Evolutionary conservation across 2,329 filamentous ascomycete genomes (phyloP).

Genomic region (Helicocarpus griseus): DNA sequence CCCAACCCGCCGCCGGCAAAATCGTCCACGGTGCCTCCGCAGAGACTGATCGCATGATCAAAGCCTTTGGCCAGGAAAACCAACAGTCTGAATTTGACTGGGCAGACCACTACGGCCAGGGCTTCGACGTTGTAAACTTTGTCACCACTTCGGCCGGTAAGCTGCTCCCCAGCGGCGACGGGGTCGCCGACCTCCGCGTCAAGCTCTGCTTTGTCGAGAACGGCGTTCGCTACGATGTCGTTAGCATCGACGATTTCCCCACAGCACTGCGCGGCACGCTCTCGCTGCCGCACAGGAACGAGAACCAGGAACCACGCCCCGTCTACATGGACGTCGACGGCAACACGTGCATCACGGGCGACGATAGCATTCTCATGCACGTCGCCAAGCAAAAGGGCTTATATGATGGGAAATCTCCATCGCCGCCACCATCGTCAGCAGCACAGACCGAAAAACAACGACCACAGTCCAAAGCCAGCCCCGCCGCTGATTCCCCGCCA

Average conservation of each 20-base stretch:
- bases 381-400: conserved; percentile 16
- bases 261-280: neutral
- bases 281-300: neutral
- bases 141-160: conserved; percentile 26
- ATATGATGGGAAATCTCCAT: neutral
- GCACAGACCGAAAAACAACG: too few species aligned
- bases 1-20: conserved; percentile 45
- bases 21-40: conserved; percentile 61
- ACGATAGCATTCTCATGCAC: conserved; percentile 23
- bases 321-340: conserved; percentile 23
- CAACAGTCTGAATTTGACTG: conserved; percentile 61
- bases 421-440: too few species aligned
- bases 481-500: too few species aligned
- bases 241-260: conserved; percentile 1
- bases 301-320: conserved; percentile 4
- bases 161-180: conserved; percentile 22
- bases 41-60: conserved; percentile 57
- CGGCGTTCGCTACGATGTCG: conserved; percentile 26
- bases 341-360: conserved; percentile 19
- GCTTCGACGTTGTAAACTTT: conserved; percentile 65
- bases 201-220: conserved; percentile 30
- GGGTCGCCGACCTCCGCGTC: conserved; percentile 28
- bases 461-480: too few species aligned
- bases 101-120: conserved; percentile 63
- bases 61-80: conserved; percentile 80